phyloP scores from a whole-genome alignment of 2,329 filamentous ascomycete species.

The Monilinia aucupariae region DNA sequence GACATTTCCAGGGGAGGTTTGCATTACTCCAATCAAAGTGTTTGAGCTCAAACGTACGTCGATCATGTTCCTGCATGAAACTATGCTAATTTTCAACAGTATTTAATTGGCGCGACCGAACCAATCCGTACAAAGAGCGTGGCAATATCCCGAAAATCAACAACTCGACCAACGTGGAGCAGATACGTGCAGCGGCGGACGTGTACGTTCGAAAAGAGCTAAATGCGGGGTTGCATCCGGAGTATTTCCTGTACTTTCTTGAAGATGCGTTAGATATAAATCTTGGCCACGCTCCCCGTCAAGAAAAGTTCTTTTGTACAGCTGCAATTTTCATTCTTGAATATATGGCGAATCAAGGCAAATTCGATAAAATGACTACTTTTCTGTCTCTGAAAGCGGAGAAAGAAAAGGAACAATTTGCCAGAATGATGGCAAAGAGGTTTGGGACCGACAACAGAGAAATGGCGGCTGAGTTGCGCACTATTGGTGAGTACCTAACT shows the following conservation, averaged over 20 bases:
- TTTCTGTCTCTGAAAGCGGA: background rate
- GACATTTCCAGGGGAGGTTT: background rate
- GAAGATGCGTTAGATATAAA: background rate
- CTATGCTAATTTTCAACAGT: slow-evolving; percentile 1
- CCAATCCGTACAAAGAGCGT: slow-evolving; percentile 12
- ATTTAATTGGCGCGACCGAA: background rate
- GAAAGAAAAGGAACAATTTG: slow-evolving; percentile 6
- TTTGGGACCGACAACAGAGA: background rate
- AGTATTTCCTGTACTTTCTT: background rate
- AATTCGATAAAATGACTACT: background rate
- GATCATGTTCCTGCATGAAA: slow-evolving; percentile 6
- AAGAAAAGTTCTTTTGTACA: background rate
- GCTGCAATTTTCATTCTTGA: background rate
- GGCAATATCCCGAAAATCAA: slow-evolving; percentile 1
- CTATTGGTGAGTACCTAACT: background rate
- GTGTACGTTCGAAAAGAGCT: slow-evolving; percentile 7
- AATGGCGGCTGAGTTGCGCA: slow-evolving; percentile 6
- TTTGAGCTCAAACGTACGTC: background rate
- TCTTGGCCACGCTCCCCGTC: background rate
- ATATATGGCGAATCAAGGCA: background rate
- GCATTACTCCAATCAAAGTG: background rate
- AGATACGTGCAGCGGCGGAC: slow-evolving; percentile 1
- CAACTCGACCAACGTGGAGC: slow-evolving; percentile 1
- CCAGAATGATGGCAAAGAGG: slow-evolving; percentile 2
- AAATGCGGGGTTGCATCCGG: background rate